Evolutionary conservation across 2,329 filamentous ascomycete genomes (phyloP), one percentile per base, ranked within the genome.

Genomic region (Aspergillus pseudonomiae): DNA sequence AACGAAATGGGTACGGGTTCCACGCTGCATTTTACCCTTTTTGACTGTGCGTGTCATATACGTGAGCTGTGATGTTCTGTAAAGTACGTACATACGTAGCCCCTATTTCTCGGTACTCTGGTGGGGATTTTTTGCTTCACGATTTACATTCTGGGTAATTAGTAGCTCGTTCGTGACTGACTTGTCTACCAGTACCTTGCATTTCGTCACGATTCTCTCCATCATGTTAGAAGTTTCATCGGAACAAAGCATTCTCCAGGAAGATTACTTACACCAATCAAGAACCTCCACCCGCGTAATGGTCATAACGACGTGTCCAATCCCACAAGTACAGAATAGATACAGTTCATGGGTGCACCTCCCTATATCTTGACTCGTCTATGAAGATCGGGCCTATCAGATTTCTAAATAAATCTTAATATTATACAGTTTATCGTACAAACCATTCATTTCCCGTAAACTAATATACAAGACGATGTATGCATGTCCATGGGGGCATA

Each of bases 11-110:
- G 30, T 26, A 34, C 30, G 26, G 14, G 30, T 34, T 57, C 46
- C 56, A 39, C 50, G 60, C 46, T 46, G 39, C 52, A 61, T 56
- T 36, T 61, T 61, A 59, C 54, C 55, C 54, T 36, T 55, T 61
- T 67, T 60, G 55, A 41, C 41, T 48, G 36, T 11, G 30, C 43
- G 34, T 50, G 28, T 52, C 48, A 32, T 32, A 12, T 52, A 52
- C 28, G 21, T 48, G 45, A 48, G 24, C 21, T 28, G 21, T 12
- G 3, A 48, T 48, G n/a, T 28, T 26, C 12, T 48, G 45, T 24
- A 48, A 24, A 48, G 45, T 48, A 46, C 4, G 4, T 46, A 28
- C 45, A 48, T 36, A 36, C 34, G 34, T 26, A 14, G 16, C 48
- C 48, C 48, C 48, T 52, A 52, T 52, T 52, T 32, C 16, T 19